Base-by-base conservation (phyloP, 2,329 filamentous ascomycete species). In the Coniochaeta sp. region DNA sequence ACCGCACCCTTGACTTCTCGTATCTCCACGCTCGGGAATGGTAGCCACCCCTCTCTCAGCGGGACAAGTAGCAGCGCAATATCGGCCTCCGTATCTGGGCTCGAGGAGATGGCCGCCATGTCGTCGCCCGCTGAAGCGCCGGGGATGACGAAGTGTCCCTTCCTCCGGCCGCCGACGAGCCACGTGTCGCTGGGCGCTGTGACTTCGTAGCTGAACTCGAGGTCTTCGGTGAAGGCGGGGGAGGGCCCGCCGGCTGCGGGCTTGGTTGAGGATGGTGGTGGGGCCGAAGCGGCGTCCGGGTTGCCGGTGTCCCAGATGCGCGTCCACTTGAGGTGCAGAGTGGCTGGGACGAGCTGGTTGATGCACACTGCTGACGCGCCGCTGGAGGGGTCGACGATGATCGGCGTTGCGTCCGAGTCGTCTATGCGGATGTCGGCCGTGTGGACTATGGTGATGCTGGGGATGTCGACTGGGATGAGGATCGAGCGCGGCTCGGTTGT, bases 381-480 rank as follows among this genome's bases (percentile, higher is more conserved):
- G 50, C 14, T 26, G 18, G 20, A 26, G 3, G 31, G 28, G 9
- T 60, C 59, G 49, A 65, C 58, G 53, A 68, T 14, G 26, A 62
- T 56, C 16, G 52, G 12, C 26, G 54, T 31, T 14, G 51, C 63
- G 67, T 61, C 59, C 61, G 53, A 61, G 31, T 54, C 65, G 53
- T 74, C 69, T 1, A 89, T 67, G 26, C 73, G 72, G 26, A 92
- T 77, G 50, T 87, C 82, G 3, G 87, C 86, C 0, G 88, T 95
- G 67, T 95, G 87, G 0, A 97, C 81, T 18, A 96, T 81, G 47
- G 89, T 82, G 2, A 96, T 77, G 1, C 86, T 84, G 0, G 92
- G 92, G 1, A 99, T 83, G 53, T 96, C 90, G 13, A 99, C 91
- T 0, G 91, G 89, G 50, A 99, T 95, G 27, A 87, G 75, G 59